A percentile compares a stretch with the other conserved stretches of the same genome.
Conservation (phyloP, 2,329 filamentous ascomycete species). For the Botrytis tulipae region DNA sequence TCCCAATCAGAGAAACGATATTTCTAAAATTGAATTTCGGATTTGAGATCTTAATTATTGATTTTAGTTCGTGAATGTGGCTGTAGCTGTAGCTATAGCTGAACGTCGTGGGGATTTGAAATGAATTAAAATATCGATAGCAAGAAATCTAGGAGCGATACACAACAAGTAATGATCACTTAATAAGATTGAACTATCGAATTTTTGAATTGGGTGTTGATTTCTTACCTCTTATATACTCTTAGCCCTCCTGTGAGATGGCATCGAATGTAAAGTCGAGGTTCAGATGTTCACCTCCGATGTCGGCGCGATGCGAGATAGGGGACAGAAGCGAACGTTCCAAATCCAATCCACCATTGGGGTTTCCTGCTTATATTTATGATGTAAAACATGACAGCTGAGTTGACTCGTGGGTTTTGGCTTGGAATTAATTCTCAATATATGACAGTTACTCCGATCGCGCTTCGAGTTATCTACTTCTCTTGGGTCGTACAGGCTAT, state of each 20-base stretch:
- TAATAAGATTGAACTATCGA: not conserved
- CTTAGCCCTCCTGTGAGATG: not conserved
- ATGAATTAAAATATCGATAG: not conserved
- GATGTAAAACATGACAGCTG: not conserved
- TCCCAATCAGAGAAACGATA: not conserved
- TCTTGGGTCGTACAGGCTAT: not conserved
- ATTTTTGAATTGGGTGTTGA: not conserved
- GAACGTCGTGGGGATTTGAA: too few relatives aligned
- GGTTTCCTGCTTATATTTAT: not conserved
- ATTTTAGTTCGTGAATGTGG: not conserved
- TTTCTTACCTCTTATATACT: not conserved
- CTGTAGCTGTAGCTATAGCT: not conserved
- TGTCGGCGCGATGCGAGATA: slow-evolving; percentile 2
- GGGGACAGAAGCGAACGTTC: not conserved
- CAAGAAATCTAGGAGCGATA: not conserved
- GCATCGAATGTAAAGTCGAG: not conserved
- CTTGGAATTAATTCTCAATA: not conserved
- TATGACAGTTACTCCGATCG: not conserved
- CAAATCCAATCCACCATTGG: not conserved
- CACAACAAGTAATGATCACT: not conserved
- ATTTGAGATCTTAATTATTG: not conserved
- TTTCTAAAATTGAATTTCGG: not conserved
- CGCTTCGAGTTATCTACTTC: not conserved
- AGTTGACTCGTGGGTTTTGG: not conserved
- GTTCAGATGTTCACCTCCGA: not conserved